Evolutionary conservation across 495 filamentous ascomycete species (phyloP), one percentile per base, ranked within the genome.

Genomic region (Penicillium coffeae): DNA sequence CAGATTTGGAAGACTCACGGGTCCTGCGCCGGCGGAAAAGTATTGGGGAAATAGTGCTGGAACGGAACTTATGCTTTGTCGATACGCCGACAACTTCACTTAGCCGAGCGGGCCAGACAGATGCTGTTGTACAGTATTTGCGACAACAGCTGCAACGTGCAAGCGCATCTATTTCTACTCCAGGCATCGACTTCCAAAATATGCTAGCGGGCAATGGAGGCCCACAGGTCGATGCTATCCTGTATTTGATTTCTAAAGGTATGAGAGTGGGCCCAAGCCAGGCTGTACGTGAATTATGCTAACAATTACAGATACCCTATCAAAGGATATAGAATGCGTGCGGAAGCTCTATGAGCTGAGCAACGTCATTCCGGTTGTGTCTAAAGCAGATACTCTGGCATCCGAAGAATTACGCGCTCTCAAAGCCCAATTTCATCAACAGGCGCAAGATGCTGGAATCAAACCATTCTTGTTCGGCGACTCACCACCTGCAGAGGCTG

Each of bases 21-120:
- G 69, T 85, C 21, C 66, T 90, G 13, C 75, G 80, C 48, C 78
- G 88, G 47, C 79, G 89, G 51, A 95, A 89, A 69, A 93, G 87
- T 55, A 69, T 82, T 47, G 87, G 84, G 8, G 93, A 93, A 47
- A 77, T 82, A 25, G 83, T 96, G 33, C 73, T 98, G 45, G 93
- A 98, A 59, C 78, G 93, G 22, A 98, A 98, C 68, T 57, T 98
- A 8, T 96, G 90, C 62, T 98, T 98, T 63, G 85, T 96, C 45
- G 93, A 98, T 72, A 95, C 90, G 8, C 84, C 86, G 19, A 82
- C 87, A n/a, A 87, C 83, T 65, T 77, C 78, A 13, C 74, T 79
- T 33, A 85, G 83, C 36, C 82, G 79, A 56, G 59, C 82, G 46
- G 83, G 82, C 42, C 82, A 83, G 37, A 87, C 86, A 30, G 81